Evolutionary conservation across 2,329 filamentous ascomycete species (phyloP).

Genomic region (Pseudogymnoascus sp.): DNA sequence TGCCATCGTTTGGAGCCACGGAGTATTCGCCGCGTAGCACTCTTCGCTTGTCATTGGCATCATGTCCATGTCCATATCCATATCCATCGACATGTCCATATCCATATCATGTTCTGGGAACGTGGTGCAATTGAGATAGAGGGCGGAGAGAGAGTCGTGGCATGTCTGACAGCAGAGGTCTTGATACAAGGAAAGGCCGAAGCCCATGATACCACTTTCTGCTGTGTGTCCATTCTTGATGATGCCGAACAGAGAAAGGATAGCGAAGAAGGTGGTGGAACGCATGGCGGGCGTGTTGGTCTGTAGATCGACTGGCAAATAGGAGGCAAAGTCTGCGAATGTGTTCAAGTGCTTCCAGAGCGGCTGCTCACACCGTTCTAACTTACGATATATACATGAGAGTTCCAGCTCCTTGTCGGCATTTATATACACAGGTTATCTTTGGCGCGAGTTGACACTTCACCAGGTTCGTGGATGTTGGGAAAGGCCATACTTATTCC

Average conservation of each 20-base stretch:
- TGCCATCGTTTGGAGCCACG: constrained; percentile 12
- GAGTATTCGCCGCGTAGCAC: constrained; percentile 1
- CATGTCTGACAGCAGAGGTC: constrained; percentile 26
- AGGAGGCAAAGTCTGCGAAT: not conserved
- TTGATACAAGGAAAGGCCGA: constrained; percentile 26
- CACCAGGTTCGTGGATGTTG: not conserved
- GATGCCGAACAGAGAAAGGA: not conserved
- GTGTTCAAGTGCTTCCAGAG: not conserved
- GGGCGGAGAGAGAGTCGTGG: constrained; percentile 22
- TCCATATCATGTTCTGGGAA: constrained; percentile 14
- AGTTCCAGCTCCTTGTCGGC: not conserved
- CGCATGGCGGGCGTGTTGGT: not conserved
- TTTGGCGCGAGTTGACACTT: not conserved
- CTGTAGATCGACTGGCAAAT: not conserved
- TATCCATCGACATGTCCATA: constrained; percentile 19
- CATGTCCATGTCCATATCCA: constrained; percentile 22
- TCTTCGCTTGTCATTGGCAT: not conserved
- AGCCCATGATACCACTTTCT: constrained; percentile 25
- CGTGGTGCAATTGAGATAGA: constrained; percentile 26
- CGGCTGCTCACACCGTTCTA: not conserved
- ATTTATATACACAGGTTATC: not conserved
- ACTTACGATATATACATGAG: constrained; percentile 2
- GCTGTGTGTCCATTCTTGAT: constrained; percentile 8
- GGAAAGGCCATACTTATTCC: not conserved
- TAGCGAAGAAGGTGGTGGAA: not conserved